Evolutionary conservation across 164 flowering plant genomes (phyloP).

Genomic region (Vitis labrusca): DNA sequence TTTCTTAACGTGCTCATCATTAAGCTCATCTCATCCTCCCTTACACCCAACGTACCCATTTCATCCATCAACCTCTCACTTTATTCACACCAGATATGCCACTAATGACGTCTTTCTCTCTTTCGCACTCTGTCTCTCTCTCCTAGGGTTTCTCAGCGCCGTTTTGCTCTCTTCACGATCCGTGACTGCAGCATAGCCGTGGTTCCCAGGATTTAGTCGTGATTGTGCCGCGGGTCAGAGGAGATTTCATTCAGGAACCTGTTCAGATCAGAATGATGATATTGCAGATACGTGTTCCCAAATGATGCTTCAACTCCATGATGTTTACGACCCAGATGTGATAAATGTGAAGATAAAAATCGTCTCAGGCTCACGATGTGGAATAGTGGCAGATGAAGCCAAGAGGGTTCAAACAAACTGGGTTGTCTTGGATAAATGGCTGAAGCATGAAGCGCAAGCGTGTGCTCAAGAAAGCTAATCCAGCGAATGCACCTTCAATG

Average conservation of each 20-base stretch:
- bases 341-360: conserved; percentile 53
- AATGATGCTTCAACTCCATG: conserved; percentile 49
- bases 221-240: conserved; percentile 44
- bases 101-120: too few species aligned
- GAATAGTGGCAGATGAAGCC: conserved; percentile 61
- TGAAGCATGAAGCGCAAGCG: conserved; percentile 78
- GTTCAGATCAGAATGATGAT: conserved; percentile 44
- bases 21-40: too few species aligned
- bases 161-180: too few species aligned
- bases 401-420: conserved; percentile 51
- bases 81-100: too few species aligned
- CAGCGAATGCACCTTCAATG: conserved; percentile 27
- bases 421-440: conserved; percentile 65
- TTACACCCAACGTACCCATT: too few species aligned
- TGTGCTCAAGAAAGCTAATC: conserved; percentile 69
- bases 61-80: too few species aligned
- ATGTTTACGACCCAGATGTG: conserved; percentile 50
- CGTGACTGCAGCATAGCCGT: conserved; percentile 2
- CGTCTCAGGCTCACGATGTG: conserved; percentile 30
- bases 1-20: too few species aligned
- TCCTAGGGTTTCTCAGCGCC: too few species aligned
- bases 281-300: conserved; percentile 41
- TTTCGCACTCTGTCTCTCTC: too few species aligned
- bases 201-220: conserved; percentile 41
- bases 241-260: conserved; percentile 37